These are phyloP conservation scores for Saccharomyces kudriavzevii DNA, from an alignment of 805 yeast species.

Conservation along the genomic window DNA sequence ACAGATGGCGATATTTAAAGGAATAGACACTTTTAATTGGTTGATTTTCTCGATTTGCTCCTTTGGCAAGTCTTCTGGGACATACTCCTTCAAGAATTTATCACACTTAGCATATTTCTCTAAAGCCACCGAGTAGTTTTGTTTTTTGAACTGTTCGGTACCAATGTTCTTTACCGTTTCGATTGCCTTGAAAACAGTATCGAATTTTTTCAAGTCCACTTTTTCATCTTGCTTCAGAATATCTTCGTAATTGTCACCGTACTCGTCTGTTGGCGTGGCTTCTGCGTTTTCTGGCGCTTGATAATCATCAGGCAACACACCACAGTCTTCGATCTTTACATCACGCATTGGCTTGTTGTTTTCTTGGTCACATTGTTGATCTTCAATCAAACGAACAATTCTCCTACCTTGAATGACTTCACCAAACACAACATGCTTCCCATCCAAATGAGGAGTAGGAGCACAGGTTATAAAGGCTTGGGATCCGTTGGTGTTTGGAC, in stretches of 20 bases:
- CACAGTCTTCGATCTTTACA: slow-evolving; percentile 71
- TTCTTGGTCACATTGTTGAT: slow-evolving; percentile 48
- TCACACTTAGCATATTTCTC: slow-evolving; percentile 68
- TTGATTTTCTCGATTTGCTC: slow-evolving; percentile 44
- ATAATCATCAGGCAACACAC: slow-evolving; percentile 59
- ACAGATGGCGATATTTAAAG: slow-evolving; percentile 66
- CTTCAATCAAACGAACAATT: slow-evolving; percentile 70
- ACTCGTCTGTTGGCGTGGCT: slow-evolving; percentile 55
- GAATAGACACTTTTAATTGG: slow-evolving; percentile 52
- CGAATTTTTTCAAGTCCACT: slow-evolving; percentile 52
- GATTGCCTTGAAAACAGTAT: slow-evolving; percentile 59
- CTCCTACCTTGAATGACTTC: slow-evolving; percentile 77
- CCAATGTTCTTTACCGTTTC: slow-evolving; percentile 66
- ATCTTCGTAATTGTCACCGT: slow-evolving; percentile 79
- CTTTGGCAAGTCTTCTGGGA: slow-evolving; percentile 47
- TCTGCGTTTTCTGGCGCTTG: slow-evolving; percentile 37
- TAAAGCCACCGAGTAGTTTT: slow-evolving; percentile 48
- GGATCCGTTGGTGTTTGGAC: slow-evolving; percentile 91
- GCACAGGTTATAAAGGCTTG: slow-evolving; percentile 92
- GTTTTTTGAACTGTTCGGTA: slow-evolving; percentile 61
- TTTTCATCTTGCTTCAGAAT: slow-evolving; percentile 64
- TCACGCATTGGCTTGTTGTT: slow-evolving; percentile 65
- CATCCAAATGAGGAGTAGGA: slow-evolving; percentile 88
- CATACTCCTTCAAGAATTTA: slow-evolving; percentile 59
- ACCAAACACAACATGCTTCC: slow-evolving; percentile 95